A percentile compares a stretch with the other conserved stretches of the same genome.
Evolutionary conservation across 2,329 filamentous ascomycete genomes (phyloP).

Genomic region (Elsinoe fawcettii): DNA sequence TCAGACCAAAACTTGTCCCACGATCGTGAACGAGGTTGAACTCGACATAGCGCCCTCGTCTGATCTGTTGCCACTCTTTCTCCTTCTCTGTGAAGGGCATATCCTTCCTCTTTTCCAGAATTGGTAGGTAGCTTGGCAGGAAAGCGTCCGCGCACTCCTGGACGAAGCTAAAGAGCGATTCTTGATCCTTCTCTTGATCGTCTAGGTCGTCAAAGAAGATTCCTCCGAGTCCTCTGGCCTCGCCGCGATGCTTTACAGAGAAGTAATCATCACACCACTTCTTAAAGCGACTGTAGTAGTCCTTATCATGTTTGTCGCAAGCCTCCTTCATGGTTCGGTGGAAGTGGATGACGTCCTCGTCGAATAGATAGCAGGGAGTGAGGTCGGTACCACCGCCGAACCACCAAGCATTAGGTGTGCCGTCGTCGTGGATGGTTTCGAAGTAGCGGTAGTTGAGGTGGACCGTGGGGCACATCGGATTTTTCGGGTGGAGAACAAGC

Average conservation of each 20-base stretch:
- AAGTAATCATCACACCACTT: slow-evolving; percentile 99
- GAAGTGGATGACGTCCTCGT: slow-evolving; percentile 95
- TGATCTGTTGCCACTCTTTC: slow-evolving; percentile 94
- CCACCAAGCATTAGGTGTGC: slow-evolving; percentile 86
- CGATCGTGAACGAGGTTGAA: slow-evolving; percentile 97
- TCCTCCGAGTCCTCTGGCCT: slow-evolving; percentile 80
- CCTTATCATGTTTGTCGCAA: slow-evolving; percentile 87
- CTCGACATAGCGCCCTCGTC: slow-evolving; percentile 92
- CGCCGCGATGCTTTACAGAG: slow-evolving; percentile 80
- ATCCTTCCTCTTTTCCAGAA: slow-evolving; percentile 79
- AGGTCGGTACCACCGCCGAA: slow-evolving; percentile 93
- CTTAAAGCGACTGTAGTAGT: slow-evolving; percentile 92
- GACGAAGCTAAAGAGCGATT: slow-evolving; percentile 83
- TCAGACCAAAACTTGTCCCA: slow-evolving; percentile 87
- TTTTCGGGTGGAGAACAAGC: slow-evolving; percentile 84
- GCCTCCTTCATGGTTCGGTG: slow-evolving; percentile 86
- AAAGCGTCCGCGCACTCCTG: slow-evolving; percentile 81
- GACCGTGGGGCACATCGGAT: slow-evolving; percentile 95
- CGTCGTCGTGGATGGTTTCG: slow-evolving; percentile 81
- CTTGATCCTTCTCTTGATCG: slow-evolving; percentile 73
- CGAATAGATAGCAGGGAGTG: slow-evolving; percentile 88
- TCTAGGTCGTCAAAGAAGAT: slow-evolving; percentile 99
- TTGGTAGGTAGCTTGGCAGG: slow-evolving; percentile 82
- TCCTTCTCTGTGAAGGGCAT: slow-evolving; percentile 81
- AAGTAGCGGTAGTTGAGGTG: slow-evolving; percentile 99